phyloP scores from a whole-genome alignment of 139 green algal species.

The Nannochloris sp. region DNA sequence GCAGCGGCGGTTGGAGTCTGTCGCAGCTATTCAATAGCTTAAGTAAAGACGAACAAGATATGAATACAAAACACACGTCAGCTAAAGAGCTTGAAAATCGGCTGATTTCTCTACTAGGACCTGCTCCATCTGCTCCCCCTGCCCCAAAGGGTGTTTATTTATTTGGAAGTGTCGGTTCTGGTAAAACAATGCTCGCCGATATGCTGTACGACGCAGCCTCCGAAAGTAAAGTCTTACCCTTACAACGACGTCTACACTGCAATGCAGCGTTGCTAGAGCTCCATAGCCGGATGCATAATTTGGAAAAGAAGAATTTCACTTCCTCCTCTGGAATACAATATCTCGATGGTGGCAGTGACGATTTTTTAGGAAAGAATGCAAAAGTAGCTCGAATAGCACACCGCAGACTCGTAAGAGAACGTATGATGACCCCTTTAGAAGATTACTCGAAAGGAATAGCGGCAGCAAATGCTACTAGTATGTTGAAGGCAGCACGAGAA shows the following conservation, averaged over 20 bases:
- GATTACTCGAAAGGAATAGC: conserved; percentile 24
- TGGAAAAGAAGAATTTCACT: conserved; percentile 31
- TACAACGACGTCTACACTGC: conserved; percentile 61
- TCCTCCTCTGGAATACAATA: too few relatives aligned
- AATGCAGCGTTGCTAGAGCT: conserved; percentile 73
- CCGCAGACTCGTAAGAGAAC: conserved; percentile 19
- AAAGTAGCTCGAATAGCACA: conserved; percentile 49
- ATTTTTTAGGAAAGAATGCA: conserved; percentile 20
- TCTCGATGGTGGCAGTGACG: not conserved
- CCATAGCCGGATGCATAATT: conserved; percentile 45
- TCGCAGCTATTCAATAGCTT: too few relatives aligned
- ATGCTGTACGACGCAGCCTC: conserved; percentile 41
- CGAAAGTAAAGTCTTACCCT: conserved; percentile 5
- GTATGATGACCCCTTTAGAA: conserved; percentile 4
- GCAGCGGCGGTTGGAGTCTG: not conserved
- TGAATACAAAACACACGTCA: too few relatives aligned
- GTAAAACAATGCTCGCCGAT: conserved; percentile 60
- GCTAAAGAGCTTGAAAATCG: too few relatives aligned
- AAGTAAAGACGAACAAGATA: too few relatives aligned
- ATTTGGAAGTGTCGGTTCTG: conserved; percentile 55
- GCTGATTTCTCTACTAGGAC: conserved; percentile 4
- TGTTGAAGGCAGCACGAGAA: conserved; percentile 32
- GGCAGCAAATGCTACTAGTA: conserved; percentile 41
- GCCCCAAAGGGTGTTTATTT: conserved; percentile 48
- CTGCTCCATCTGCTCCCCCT: not conserved